A percentile compares a stretch with the other conserved stretches of the same genome.
Evolutionary conservation across 441 rosid genomes (phyloP).

Genomic region (Rhodomyrtus psidioides): DNA sequence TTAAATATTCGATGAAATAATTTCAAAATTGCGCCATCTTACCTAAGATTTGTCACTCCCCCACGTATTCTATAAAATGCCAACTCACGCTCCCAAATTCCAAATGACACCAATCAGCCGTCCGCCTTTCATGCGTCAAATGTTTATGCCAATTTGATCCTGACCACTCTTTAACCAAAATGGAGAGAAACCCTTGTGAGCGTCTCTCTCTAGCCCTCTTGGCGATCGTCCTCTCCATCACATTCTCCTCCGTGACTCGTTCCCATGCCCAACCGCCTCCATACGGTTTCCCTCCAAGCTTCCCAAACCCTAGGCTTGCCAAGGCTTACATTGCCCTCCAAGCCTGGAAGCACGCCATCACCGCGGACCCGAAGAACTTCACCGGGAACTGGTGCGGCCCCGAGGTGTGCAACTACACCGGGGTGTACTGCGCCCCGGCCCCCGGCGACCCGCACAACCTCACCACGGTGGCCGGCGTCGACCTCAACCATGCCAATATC

Average conservation of each 20-base stretch:
- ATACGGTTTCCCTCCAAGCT: neutral
- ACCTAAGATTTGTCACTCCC: neutral
- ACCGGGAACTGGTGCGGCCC: slow-evolving; percentile 73
- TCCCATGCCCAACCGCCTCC: slow-evolving; percentile 14
- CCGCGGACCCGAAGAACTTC: slow-evolving; percentile 55
- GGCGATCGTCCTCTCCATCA: slow-evolving; percentile 11
- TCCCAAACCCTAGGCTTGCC: slow-evolving; percentile 50
- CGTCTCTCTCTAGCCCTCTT: slow-evolving; percentile 8
- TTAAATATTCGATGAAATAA: neutral
- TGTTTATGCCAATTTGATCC: neutral
- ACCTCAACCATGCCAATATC: slow-evolving; percentile 65
- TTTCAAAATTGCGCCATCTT: slow-evolving; percentile 2
- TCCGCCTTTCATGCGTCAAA: neutral
- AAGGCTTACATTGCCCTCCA: slow-evolving; percentile 67
- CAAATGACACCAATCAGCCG: neutral
- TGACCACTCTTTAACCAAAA: neutral
- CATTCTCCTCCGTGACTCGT: slow-evolving; percentile 9
- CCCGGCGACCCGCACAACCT: slow-evolving; percentile 31
- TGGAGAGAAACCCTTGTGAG: slow-evolving; percentile 4
- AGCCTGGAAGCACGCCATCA: slow-evolving; percentile 62
- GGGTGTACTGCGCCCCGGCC: slow-evolving; percentile 69
- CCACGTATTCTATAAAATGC: neutral
- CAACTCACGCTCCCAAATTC: neutral
- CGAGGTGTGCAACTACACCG: slow-evolving; percentile 71
- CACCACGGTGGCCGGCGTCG: slow-evolving; percentile 71